Conservation (phyloP, 129 eudicot species). For the Artemisia annua region DNA sequence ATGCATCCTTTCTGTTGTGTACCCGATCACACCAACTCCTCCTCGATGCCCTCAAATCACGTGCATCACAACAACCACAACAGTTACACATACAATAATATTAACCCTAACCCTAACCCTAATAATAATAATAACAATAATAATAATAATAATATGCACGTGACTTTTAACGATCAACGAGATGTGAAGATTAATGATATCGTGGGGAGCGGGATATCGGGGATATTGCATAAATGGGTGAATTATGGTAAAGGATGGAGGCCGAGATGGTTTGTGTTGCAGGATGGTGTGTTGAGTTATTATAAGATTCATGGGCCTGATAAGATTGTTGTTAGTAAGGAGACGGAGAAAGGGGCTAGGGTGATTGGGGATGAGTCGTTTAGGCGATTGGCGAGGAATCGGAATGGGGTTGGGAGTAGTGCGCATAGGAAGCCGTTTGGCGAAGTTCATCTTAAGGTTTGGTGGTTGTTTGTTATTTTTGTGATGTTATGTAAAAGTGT, state of each 20-base stretch:
- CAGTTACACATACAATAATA: background rate
- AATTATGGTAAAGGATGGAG: slow-evolving; percentile 97
- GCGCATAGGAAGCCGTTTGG: slow-evolving; percentile 64
- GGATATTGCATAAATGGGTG: slow-evolving; percentile 84
- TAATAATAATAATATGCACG: slow-evolving; percentile 12
- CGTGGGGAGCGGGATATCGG: slow-evolving; percentile 75
- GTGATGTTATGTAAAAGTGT: background rate
- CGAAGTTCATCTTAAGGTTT: slow-evolving; percentile 94
- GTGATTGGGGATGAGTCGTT: slow-evolving; percentile 87
- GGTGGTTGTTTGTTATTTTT: slow-evolving; percentile 7
- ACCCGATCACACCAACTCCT: slow-evolving; percentile 31
- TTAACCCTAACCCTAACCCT: background rate
- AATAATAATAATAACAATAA: too few relatives aligned
- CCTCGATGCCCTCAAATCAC: slow-evolving; percentile 36
- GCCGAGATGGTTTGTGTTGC: slow-evolving; percentile 89
- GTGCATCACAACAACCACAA: background rate
- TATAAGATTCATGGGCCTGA: slow-evolving; percentile 92
- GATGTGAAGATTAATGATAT: slow-evolving; percentile 78
- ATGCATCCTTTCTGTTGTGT: slow-evolving; percentile 88
- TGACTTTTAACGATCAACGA: slow-evolving; percentile 29
- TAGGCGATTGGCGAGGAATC: slow-evolving; percentile 42
- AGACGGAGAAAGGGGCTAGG: slow-evolving; percentile 66
- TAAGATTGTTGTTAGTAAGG: slow-evolving; percentile 56
- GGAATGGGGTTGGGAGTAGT: background rate
- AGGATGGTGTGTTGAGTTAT: slow-evolving; percentile 87